A percentile compares a stretch with the other conserved stretches of the same genome.
phyloP scores from a whole-genome alignment of 352 stramenopile species.

The Blastocystis sp. region DNA sequence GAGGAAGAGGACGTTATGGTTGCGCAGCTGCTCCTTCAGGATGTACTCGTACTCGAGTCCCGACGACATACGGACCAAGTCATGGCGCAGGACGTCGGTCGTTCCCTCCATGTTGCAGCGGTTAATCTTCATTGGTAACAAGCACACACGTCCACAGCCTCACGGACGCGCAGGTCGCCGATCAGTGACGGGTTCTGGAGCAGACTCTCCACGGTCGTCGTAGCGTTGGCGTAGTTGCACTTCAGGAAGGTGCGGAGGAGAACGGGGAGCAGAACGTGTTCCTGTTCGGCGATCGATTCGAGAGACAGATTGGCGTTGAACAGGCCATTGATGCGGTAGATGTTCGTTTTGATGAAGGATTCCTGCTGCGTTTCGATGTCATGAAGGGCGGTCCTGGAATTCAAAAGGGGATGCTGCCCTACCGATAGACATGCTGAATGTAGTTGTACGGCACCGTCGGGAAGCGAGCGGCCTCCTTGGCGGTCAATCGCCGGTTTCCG shows the following conservation, averaged over 20 bases:
- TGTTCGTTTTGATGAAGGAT: neutral
- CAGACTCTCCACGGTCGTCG: neutral
- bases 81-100: neutral
- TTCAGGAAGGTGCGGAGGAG: conserved; percentile 9
- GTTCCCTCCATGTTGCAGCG: conserved; percentile 6
- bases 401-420: neutral
- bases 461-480: conserved; percentile 21
- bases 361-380: neutral
- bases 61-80: conserved; percentile 6
- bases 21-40: conserved; percentile 36
- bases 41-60: conserved; percentile 49
- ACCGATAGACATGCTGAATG: conserved; percentile 36
- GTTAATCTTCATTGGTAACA: neutral
- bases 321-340: neutral
- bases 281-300: neutral
- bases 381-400: neutral
- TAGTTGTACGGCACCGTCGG: conserved; percentile 20
- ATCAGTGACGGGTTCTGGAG: conserved; percentile 22
- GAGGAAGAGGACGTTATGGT: neutral
- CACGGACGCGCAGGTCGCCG: neutral
- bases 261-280: neutral
- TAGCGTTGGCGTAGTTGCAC: neutral
- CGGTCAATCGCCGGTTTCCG: neutral
- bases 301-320: neutral
- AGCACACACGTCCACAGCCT: neutral